Evolutionary conservation across 495 filamentous ascomycete species (phyloP).

Genomic region (Usnea hakonensis): DNA sequence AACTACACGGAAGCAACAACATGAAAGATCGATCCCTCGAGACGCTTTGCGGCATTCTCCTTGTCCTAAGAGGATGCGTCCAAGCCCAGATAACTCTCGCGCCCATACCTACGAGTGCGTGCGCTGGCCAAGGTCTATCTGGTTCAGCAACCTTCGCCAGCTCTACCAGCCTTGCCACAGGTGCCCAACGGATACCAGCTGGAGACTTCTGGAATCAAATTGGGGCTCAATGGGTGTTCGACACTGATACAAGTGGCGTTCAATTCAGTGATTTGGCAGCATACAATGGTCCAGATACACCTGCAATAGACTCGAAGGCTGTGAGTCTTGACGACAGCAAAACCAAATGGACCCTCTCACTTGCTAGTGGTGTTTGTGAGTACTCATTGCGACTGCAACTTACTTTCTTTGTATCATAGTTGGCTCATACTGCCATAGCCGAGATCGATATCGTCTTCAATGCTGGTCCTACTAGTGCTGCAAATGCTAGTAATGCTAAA

Average conservation of each 20-base stretch:
- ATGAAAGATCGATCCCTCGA: neutral
- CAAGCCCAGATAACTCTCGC: constrained; percentile 5
- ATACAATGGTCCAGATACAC: constrained; percentile 2
- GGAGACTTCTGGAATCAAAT: constrained; percentile 17
- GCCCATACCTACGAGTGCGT: neutral
- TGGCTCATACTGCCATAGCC: neutral
- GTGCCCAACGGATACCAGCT: constrained; percentile 7
- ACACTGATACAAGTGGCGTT: constrained; percentile 16
- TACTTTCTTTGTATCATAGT: neutral
- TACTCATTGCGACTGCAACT: neutral
- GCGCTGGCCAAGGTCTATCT: neutral
- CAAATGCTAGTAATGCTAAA: neutral
- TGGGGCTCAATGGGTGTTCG: constrained; percentile 13
- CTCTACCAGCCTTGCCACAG: neutral
- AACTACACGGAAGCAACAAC: neutral
- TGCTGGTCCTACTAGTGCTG: neutral
- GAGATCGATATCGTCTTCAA: neutral
- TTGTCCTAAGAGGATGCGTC: neutral
- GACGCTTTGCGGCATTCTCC: neutral
- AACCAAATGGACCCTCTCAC: neutral
- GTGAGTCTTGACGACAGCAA: constrained; percentile 12
- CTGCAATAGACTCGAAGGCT: constrained; percentile 1
- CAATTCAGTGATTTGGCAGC: constrained; percentile 12
- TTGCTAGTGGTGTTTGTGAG: neutral
- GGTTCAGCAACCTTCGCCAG: constrained; percentile 8